Evolutionary conservation across 805 yeast genomes (phyloP).

Genomic region (Candida boleticola): DNA sequence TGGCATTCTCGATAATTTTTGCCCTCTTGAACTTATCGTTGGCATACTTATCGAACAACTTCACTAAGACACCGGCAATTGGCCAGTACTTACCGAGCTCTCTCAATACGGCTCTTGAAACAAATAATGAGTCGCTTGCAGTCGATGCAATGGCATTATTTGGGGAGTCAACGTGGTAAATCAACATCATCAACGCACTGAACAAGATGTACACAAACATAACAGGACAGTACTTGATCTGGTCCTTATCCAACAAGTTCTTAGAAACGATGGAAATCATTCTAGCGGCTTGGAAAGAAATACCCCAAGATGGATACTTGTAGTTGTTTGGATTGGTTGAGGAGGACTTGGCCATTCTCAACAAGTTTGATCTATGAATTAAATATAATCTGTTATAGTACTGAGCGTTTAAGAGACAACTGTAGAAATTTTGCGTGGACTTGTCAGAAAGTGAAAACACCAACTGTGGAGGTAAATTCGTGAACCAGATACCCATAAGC

Average conservation of each 20-base stretch:
- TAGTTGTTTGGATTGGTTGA: slow-evolving; percentile 41
- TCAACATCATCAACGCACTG: slow-evolving; percentile 65
- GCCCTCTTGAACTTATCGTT: slow-evolving; percentile 42
- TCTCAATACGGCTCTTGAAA: slow-evolving; percentile 35
- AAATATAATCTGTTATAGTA: slow-evolving; percentile 72
- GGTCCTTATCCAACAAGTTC: slow-evolving; percentile 48
- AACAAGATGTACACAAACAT: slow-evolving; percentile 56
- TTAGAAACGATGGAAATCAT: slow-evolving; percentile 66
- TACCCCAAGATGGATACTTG: slow-evolving; percentile 73
- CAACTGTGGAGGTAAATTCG: slow-evolving; percentile 59
- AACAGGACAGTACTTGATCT: slow-evolving; percentile 55
- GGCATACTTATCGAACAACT: slow-evolving; percentile 41
- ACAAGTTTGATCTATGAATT: slow-evolving; percentile 67
- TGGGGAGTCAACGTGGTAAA: slow-evolving; percentile 60
- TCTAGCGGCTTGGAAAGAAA: slow-evolving; percentile 78
- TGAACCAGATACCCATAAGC: slow-evolving; percentile 76
- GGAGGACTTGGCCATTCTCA: slow-evolving; percentile 44
- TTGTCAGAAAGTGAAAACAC: slow-evolving; percentile 60
- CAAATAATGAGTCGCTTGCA: slow-evolving; percentile 40
- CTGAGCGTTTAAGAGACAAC: slow-evolving; percentile 60
- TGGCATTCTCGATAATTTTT: slow-evolving; percentile 36
- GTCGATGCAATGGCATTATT: slow-evolving; percentile 40
- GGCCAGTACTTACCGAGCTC: slow-evolving; percentile 40
- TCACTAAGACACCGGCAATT: slow-evolving; percentile 34
- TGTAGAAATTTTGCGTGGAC: slow-evolving; percentile 52